Evolutionary conservation across 2,329 filamentous ascomycete genomes (phyloP).

Genomic region (Trichothecium roseum): DNA sequence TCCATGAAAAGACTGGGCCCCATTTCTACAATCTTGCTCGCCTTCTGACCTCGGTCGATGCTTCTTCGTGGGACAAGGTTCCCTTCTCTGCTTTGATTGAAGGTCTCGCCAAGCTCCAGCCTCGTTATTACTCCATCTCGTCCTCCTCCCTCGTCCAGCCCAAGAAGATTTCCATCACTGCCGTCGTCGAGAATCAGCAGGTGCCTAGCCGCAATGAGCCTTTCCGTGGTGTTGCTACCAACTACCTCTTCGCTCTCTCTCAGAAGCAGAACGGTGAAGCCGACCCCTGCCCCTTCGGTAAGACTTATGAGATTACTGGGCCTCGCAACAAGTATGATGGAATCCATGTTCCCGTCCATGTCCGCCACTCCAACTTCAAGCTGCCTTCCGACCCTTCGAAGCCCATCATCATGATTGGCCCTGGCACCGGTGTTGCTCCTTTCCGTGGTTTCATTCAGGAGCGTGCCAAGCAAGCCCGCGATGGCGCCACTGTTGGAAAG

Average conservation of each 20-base stretch:
- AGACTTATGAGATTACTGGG: conserved; percentile 78
- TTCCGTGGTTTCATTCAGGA: conserved; percentile 96
- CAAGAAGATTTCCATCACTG: conserved; percentile 89
- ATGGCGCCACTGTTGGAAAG: conserved; percentile 73
- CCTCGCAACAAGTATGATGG: conserved; percentile 97
- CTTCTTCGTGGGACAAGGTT: conserved; percentile 69
- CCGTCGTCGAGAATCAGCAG: conserved; percentile 77
- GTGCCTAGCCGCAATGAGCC: conserved; percentile 68
- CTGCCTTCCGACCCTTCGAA: conserved; percentile 89
- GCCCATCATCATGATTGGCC: conserved; percentile 91
- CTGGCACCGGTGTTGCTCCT: conserved; percentile 90
- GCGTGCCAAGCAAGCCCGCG: conserved; percentile 69
- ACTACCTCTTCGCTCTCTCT: conserved; percentile 90
- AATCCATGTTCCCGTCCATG: conserved; percentile 86
- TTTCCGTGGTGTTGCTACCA: conserved; percentile 92
- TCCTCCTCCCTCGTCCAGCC: conserved; percentile 92
- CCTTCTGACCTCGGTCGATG: conserved; percentile 63
- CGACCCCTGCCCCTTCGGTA: conserved; percentile 68
- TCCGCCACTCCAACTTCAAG: conserved; percentile 99
- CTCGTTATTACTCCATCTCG: conserved; percentile 98
- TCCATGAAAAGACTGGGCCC: conserved; percentile 72
- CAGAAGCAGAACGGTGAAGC: conserved; percentile 91
- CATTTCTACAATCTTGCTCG: conserved; percentile 86
- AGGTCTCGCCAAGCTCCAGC: conserved; percentile 87
- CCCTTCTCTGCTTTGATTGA: conserved; percentile 95